Evolutionary conservation across 2,329 filamentous ascomycete genomes (phyloP), one percentile per base, ranked within the genome.

Genomic region (Trichothecium sympodiale): DNA sequence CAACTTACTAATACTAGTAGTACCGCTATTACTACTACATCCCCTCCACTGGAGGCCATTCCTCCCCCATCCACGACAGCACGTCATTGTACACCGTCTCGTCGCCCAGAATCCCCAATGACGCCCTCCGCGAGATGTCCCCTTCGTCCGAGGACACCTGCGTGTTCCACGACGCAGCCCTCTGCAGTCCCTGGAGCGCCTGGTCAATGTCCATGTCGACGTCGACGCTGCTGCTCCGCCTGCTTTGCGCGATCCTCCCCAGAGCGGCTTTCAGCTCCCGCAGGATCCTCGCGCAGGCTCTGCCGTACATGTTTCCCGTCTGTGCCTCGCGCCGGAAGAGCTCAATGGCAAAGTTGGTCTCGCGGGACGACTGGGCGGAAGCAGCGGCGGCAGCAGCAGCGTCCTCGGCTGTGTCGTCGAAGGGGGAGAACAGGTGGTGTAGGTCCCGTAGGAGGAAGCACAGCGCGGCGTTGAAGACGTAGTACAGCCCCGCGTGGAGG

Each of bases 381-480:
- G 45, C 16, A n/a, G n/a, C n/a, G n/a, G n/a, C n/a, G n/a, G n/a
- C n/a, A n/a, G n/a, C n/a, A 43, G 39, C 7, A n/a, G 20, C 20
- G 20, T 49, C 47, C 25, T 47, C 34, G 44, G 50, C 32, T 16
- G 40, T 39, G 23, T 45, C 39, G 14, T 44, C 26, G 18, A 25
- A 10, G 6, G 6, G 20, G 35, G 29, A 12, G 15, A 30, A 29
- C 7, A 36, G 13, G 20, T 10, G 20, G 20, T 25, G 10, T 2
- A 69, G 54, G 39, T 62, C 57, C 39, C 64, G 57, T 36, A 71
- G 54, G 36, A 67, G 57, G 23, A 71, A 54, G 14, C 68, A 56
- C 27, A 68, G 55, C 37, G 65, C 62, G 3, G 67, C 64, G 45
- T 67, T 69, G 53, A 71, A 69, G 28, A 69, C 56, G 43, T 62